Evolutionary conservation across 495 filamentous ascomycete species (phyloP).

Genomic region (Cryomyces minteri): DNA sequence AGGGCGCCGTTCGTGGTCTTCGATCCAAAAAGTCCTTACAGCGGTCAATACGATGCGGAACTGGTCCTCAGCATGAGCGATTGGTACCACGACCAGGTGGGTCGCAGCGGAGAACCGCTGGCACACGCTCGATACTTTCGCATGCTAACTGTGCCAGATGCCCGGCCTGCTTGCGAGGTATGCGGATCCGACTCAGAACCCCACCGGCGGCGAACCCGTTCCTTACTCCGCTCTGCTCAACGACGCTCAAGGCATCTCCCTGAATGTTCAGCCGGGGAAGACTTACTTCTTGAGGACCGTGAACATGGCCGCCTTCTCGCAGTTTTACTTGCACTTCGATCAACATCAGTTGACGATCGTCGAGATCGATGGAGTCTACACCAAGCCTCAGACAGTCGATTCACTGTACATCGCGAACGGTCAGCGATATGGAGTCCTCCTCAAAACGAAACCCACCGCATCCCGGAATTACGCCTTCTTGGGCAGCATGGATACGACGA

Average conservation of each 20-base stretch:
- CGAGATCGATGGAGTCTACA: constrained; percentile 38
- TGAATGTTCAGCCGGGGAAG: constrained; percentile 35
- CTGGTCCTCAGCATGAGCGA: constrained; percentile 33
- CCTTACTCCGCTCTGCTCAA: neutral
- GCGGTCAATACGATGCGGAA: constrained; percentile 31
- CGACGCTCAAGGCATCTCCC: constrained; percentile 14
- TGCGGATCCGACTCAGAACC: constrained; percentile 26
- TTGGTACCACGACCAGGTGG: constrained; percentile 24
- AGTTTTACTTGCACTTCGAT: constrained; percentile 20
- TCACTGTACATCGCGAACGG: constrained; percentile 35
- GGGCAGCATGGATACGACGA: neutral
- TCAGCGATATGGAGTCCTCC: constrained; percentile 35
- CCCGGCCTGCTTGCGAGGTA: constrained; percentile 28
- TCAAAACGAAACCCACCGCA: constrained; percentile 21
- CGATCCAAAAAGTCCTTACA: constrained; percentile 27
- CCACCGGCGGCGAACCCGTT: constrained; percentile 1
- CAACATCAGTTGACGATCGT: constrained; percentile 32
- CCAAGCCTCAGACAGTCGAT: constrained; percentile 25
- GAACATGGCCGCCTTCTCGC: constrained; percentile 31
- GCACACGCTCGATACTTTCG: constrained; percentile 24
- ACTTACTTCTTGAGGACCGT: constrained; percentile 40
- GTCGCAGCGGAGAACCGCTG: constrained; percentile 26
- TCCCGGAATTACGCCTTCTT: neutral
- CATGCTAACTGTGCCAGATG: constrained; percentile 20
- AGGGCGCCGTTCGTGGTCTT: constrained; percentile 34